These are phyloP conservation scores for Coleophoma eucalyptorum DNA, from an alignment of 2,329 filamentous ascomycete genomes.

Conservation along the genomic window DNA sequence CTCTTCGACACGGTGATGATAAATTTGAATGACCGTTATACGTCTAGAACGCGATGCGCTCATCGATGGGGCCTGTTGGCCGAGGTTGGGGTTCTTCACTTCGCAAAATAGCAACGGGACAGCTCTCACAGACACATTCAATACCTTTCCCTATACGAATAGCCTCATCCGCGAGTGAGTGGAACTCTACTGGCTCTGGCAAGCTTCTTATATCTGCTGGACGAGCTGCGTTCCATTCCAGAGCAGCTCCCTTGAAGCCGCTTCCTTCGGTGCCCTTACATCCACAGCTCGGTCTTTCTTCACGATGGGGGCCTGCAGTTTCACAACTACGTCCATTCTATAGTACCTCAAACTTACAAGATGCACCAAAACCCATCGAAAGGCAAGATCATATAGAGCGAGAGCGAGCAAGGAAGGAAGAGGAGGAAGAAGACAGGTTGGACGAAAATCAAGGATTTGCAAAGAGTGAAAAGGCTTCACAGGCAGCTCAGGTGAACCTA, in stretches of 20 bases:
- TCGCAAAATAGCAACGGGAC: conserved; percentile 17
- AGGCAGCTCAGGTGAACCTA: conserved; percentile 86
- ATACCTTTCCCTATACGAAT: conserved; percentile 8
- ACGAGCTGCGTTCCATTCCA: conserved; percentile 4
- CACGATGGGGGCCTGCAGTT: conserved; percentile 23
- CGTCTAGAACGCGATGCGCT: conserved; percentile 19
- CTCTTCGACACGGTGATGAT: conserved; percentile 19
- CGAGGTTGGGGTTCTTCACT: conserved; percentile 18
- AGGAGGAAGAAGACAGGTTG: conserved; percentile 35
- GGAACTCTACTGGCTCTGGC: background rate
- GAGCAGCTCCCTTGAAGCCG: background rate
- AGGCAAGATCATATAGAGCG: conserved; percentile 29
- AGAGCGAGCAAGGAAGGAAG: conserved; percentile 32
- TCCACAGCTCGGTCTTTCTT: conserved; percentile 11
- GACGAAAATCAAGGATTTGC: conserved; percentile 58
- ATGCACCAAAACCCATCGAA: conserved; percentile 17
- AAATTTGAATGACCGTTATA: no score
- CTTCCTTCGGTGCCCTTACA: conserved; percentile 8
- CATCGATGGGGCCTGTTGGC: conserved; percentile 13
- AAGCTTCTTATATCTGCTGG: no score
- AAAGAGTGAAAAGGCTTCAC: conserved; percentile 77
- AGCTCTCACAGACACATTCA: conserved; percentile 11
- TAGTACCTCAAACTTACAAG: conserved; percentile 16
- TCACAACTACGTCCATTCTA: conserved; percentile 24
- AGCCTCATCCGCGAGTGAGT: background rate